phyloP scores from a whole-genome alignment of 1,139 yeast species.

The Nakaseomyces glabratus region DNA sequence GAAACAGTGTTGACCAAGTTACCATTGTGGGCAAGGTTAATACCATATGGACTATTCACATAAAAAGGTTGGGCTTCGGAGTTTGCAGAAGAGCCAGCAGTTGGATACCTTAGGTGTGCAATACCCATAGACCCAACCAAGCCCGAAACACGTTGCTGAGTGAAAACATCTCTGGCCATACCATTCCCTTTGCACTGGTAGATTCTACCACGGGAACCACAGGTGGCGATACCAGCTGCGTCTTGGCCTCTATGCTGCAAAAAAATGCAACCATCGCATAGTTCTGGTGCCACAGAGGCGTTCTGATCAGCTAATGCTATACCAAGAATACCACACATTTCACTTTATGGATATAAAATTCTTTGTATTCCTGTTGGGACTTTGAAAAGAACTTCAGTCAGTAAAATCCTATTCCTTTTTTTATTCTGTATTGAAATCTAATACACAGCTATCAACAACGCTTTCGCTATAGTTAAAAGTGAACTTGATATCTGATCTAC shows the following conservation, averaged over 20 bases:
- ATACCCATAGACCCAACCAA: slow-evolving; percentile 92
- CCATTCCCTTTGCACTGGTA: slow-evolving; percentile 99
- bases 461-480: too few relatives aligned
- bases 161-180: slow-evolving; percentile 96
- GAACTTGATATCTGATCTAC: too few relatives aligned
- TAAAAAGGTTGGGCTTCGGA: slow-evolving; percentile 98
- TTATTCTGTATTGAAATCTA: too few relatives aligned
- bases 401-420: too few relatives aligned
- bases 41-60: slow-evolving; percentile 94
- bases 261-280: slow-evolving; percentile 87
- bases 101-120: slow-evolving; percentile 91
- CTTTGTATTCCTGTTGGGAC: too few relatives aligned
- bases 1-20: slow-evolving; percentile 82
- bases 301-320: slow-evolving; percentile 71
- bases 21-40: slow-evolving; percentile 85
- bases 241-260: slow-evolving; percentile 98
- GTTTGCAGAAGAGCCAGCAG: slow-evolving; percentile 96
- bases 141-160: slow-evolving; percentile 66
- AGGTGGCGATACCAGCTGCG: slow-evolving; percentile 98
- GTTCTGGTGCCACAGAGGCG: slow-evolving; percentile 73
- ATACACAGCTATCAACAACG: too few relatives aligned
- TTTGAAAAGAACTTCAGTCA: too few relatives aligned
- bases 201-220: slow-evolving; percentile 87
- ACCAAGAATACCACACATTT: slow-evolving; percentile 96
- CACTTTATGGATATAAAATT: too few relatives aligned